These are phyloP conservation scores for Postia placenta DNA, from an alignment of 768 basidiomycete genomes.

Conservation along the genomic window DNA sequence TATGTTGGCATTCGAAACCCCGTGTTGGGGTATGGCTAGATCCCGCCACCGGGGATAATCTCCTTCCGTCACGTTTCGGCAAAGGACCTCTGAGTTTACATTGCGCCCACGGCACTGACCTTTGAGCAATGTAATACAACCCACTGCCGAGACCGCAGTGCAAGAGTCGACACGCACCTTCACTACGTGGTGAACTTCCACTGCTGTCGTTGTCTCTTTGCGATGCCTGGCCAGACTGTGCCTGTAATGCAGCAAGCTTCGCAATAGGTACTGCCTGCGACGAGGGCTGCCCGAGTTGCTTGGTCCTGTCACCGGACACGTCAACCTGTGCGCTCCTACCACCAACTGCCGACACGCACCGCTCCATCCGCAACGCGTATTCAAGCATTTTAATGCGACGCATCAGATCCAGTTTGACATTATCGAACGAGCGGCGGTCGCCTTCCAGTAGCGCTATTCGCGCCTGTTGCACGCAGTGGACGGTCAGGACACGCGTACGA, in stretches of 20 bases:
- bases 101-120: too few relatives aligned
- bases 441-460: constrained; percentile 97
- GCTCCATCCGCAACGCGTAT: constrained; percentile 92
- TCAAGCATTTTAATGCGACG: constrained; percentile 99
- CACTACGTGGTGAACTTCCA: constrained; percentile 79
- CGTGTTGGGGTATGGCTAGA: too few relatives aligned
- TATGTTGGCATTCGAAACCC: too few relatives aligned
- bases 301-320: constrained; percentile 53
- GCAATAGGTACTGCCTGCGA: constrained; percentile 55
- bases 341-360: constrained; percentile 47
- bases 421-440: constrained; percentile 94
- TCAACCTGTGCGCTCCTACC: constrained; percentile 23
- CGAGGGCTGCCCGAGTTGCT: constrained; percentile 63
- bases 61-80: too few relatives aligned
- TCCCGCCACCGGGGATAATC: too few relatives aligned
- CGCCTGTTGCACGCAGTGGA: constrained; percentile 47
- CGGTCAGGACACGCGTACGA: neutral
- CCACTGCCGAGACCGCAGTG: neutral
- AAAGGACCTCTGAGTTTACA: too few relatives aligned
- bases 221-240: constrained; percentile 38
- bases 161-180: constrained; percentile 43
- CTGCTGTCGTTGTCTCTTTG: constrained; percentile 80
- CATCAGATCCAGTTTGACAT: constrained; percentile 92
- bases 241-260: constrained; percentile 60
- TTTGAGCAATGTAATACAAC: too few relatives aligned